Conservation (phyloP, 2,329 filamentous ascomycete genomes). For the Aspergillus sp. region DNA sequence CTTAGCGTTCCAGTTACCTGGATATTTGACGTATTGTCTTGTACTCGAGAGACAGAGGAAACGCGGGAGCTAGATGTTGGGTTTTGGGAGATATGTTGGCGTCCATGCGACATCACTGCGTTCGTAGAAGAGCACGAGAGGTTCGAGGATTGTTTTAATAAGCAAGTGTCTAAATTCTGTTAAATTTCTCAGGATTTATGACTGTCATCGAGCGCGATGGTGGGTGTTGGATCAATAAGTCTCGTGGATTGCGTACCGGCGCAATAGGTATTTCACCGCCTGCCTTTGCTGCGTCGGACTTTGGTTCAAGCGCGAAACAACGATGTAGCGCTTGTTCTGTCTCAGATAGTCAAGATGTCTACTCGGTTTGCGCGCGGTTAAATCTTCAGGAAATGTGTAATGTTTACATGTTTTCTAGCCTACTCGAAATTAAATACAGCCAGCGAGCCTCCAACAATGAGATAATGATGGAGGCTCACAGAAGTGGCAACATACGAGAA, state of each 20-base stretch:
- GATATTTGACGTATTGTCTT: conserved; percentile 19
- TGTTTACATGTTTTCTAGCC: conserved; percentile 1
- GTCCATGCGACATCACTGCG: conserved; percentile 40
- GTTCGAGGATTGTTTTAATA: not conserved
- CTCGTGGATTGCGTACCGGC: not conserved
- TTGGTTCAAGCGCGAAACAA: no score
- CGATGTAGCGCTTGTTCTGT: not conserved
- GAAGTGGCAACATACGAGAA: not conserved
- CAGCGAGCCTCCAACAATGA: not conserved
- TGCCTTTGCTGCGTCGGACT: not conserved
- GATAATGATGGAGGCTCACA: not conserved
- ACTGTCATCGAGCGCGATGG: not conserved
- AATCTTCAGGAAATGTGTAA: not conserved
- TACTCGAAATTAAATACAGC: conserved; percentile 4
- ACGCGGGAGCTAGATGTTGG: conserved; percentile 22
- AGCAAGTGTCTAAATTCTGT: no score
- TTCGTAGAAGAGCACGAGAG: not conserved
- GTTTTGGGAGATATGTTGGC: not conserved
- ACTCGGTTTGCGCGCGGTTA: not conserved
- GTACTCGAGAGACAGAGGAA: conserved; percentile 23
- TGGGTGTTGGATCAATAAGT: not conserved
- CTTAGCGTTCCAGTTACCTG: conserved; percentile 32
- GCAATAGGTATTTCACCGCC: not conserved
- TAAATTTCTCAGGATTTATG: not conserved
- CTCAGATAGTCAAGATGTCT: not conserved